Conservation (phyloP, 2,329 filamentous ascomycete genomes). For the Aureobasidium vineae region DNA sequence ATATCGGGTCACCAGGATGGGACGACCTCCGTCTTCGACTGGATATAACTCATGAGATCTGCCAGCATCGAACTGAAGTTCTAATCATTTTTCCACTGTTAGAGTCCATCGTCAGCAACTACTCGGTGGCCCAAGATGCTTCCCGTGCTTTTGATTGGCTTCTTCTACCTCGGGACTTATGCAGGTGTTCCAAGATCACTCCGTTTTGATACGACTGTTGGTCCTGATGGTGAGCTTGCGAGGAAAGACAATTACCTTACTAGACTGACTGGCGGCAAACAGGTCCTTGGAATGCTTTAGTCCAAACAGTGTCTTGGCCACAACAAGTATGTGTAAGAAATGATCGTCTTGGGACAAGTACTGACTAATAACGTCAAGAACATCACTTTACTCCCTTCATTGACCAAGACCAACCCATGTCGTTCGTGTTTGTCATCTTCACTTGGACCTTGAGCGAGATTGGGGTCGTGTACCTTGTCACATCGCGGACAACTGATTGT, state of each 20-base stretch:
- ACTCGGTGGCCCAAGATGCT: neutral
- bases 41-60: neutral
- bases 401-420: neutral
- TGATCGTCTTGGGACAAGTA: neutral
- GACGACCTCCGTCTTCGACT: neutral
- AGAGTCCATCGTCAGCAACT: neutral
- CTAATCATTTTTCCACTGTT: neutral
- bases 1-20: neutral
- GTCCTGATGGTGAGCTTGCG: slow-evolving; percentile 13
- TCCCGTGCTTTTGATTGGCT: neutral
- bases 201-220: neutral
- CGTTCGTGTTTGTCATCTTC: neutral
- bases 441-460: too few relatives aligned
- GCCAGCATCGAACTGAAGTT: neutral
- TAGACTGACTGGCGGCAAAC: neutral
- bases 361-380: neutral
- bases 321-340: neutral
- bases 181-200: slow-evolving; percentile 5
- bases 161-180: neutral
- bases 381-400: neutral
- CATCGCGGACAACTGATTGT: too few relatives aligned
- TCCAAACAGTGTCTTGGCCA: neutral
- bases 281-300: slow-evolving; percentile 20
- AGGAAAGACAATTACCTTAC: neutral
- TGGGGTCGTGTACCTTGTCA: too few relatives aligned